Base-by-base conservation (phyloP, 1,139 yeast genomes). In the Nakaseomyces sp. region DNA sequence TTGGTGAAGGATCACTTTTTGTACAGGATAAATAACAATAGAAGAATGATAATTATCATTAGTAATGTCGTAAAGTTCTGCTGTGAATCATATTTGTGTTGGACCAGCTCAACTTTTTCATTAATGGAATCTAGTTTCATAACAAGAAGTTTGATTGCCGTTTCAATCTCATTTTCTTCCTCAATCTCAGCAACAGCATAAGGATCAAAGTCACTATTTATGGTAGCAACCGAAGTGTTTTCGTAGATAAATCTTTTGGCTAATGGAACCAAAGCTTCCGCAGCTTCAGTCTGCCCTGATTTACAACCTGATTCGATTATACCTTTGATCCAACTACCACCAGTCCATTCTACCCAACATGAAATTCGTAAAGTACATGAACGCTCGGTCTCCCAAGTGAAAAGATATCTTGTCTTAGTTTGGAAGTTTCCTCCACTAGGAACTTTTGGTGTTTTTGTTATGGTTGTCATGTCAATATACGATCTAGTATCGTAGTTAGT, bases 251-350 rank as follows among this genome's bases (percentile, higher is more conserved):
- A 24, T 28, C 19, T 10, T 13, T 26, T 18, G 5, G 37, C 37
- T n/a, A 15, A 37, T 3, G 24, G 47, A 31, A 13, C 42, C 40
- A 22, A 28, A 45, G 13, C 42, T 42, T 7, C 39, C 12, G 64
- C 71, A 5, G 86, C 81, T 4, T 79, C 81, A 49, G 76, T 74
- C 59, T 91, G 98, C 0, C 98, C 98, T 44, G 82, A 87, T 46
- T 79, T 77, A 30, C 95, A 78, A 22, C 96, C 96, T 55, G 82
- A 85, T 59, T 93, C 98, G 53, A 93, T 81, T 37, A 94, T 86
- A 10, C 88, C 79, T 64, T 89, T 87, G 57, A 89, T 79, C 96
- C 97, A 91, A 41, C 95, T 83, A 54, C 86, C 81, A 3, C 91
- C 95, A 1, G 84, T 74, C 98, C 98, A 93, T 46, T 85, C 91